A percentile compares a stretch with the other conserved stretches of the same genome.
phyloP scores from a whole-genome alignment of 306 rosid species.

The Pyrus pyrifolia region DNA sequence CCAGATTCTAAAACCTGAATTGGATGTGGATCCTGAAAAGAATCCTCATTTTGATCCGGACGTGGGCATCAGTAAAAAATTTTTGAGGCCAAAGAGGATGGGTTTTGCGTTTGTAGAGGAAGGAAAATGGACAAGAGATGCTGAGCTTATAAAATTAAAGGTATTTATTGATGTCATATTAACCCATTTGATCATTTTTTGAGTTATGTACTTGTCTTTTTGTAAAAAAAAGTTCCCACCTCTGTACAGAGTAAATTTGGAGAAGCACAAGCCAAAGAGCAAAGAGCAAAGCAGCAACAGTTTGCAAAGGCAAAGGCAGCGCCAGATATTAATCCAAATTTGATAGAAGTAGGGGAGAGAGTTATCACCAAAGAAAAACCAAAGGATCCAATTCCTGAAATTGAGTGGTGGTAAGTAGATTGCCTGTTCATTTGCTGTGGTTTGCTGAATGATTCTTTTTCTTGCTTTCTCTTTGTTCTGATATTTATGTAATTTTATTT shows the following conservation, averaged over 20 bases:
- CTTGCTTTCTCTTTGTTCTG: neutral
- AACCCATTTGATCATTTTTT: neutral
- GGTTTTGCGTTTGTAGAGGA: slow-evolving; percentile 80
- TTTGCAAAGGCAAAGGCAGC: slow-evolving; percentile 95
- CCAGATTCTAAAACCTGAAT: slow-evolving; percentile 79
- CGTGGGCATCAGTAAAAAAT: slow-evolving; percentile 77
- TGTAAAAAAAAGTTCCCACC: neutral
- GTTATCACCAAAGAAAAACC: slow-evolving; percentile 71
- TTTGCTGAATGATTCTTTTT: neutral
- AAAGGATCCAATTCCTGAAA: slow-evolving; percentile 82
- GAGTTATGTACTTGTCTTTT: slow-evolving; percentile 1
- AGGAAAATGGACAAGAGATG: slow-evolving; percentile 94
- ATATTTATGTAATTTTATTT: neutral
- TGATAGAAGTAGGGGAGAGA: slow-evolving; percentile 86
- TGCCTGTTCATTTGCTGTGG: neutral
- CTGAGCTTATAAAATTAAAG: slow-evolving; percentile 78
- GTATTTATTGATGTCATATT: slow-evolving; percentile 23
- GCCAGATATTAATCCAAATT: slow-evolving; percentile 89
- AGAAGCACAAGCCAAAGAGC: slow-evolving; percentile 98
- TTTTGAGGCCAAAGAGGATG: slow-evolving; percentile 85
- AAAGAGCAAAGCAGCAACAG: slow-evolving; percentile 85
- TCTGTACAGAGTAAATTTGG: slow-evolving; percentile 77
- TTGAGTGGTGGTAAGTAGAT: slow-evolving; percentile 92
- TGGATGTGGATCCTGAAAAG: slow-evolving; percentile 81
- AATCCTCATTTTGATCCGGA: slow-evolving; percentile 76